Evolutionary conservation across 768 basidiomycete genomes (phyloP).

Genomic region (Gyrodon lividus): DNA sequence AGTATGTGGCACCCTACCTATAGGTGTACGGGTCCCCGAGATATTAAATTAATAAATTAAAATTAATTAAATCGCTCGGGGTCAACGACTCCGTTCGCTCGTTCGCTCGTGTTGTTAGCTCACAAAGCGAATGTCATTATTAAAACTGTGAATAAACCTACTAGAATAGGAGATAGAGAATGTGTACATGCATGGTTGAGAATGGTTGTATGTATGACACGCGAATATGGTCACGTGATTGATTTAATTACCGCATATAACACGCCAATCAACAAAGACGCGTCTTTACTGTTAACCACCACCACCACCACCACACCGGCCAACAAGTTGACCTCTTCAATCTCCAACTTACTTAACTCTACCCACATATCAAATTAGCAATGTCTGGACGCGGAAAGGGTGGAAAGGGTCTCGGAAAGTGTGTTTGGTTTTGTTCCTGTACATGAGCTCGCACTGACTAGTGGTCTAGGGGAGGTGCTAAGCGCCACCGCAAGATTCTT

Average conservation of each 20-base stretch:
- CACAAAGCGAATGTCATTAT: no score
- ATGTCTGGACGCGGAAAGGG: conserved; percentile 53
- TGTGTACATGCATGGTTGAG: no score
- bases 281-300: conserved; percentile 26
- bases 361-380: conserved; percentile 13
- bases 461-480: conserved; percentile 38
- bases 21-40: no score
- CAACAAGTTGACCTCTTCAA: not conserved
- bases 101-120: no score
- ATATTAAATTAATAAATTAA: no score
- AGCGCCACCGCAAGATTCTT: conserved; percentile 47
- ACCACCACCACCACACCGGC: conserved; percentile 16
- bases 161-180: no score
- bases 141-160: no score
- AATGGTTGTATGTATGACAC: no score
- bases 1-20: no score
- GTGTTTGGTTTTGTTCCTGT: not conserved
- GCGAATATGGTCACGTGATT: conserved; percentile 21
- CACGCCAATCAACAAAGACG: conserved; percentile 31
- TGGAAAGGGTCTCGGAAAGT: conserved; percentile 51
- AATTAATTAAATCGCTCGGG: no score
- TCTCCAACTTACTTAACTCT: conserved; percentile 2
- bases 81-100: no score
- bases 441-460: conserved; percentile 4
- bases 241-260: conserved; percentile 28